Conservation (phyloP, 495 filamentous ascomycete genomes). For the Talaromyces nanjingensis region DNA sequence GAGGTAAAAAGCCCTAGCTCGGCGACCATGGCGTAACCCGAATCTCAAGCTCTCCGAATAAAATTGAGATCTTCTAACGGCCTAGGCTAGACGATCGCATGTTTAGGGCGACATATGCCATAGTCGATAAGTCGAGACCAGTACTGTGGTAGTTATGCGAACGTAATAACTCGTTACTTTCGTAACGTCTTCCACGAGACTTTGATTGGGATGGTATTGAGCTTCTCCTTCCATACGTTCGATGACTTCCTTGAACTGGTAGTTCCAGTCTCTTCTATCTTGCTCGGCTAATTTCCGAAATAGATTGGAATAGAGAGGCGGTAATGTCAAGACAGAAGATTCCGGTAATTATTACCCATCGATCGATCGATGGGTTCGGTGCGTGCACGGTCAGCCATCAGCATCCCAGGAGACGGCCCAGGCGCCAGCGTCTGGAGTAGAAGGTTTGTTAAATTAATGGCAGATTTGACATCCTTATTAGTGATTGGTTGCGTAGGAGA, state of each 20-base stretch:
- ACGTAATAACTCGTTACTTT: background rate
- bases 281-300: background rate
- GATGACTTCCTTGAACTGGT: background rate
- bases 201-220: background rate
- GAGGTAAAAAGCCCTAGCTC: background rate
- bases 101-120: background rate
- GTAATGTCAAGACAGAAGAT: background rate
- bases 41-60: background rate
- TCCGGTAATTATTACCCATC: background rate
- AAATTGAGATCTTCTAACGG: background rate
- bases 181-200: background rate
- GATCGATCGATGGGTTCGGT: slow-evolving; percentile 1
- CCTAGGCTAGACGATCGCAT: background rate
- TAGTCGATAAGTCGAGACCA: background rate
- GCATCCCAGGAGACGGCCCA: background rate
- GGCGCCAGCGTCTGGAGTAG: background rate
- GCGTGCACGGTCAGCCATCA: background rate
- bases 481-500: background rate
- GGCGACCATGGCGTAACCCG: background rate
- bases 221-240: background rate
- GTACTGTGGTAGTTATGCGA: background rate
- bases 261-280: background rate
- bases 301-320: background rate
- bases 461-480: background rate
- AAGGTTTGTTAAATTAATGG: background rate